Base-by-base conservation (phyloP, 2,329 filamentous ascomycete species). In the Aspergillus fumigatus region DNA sequence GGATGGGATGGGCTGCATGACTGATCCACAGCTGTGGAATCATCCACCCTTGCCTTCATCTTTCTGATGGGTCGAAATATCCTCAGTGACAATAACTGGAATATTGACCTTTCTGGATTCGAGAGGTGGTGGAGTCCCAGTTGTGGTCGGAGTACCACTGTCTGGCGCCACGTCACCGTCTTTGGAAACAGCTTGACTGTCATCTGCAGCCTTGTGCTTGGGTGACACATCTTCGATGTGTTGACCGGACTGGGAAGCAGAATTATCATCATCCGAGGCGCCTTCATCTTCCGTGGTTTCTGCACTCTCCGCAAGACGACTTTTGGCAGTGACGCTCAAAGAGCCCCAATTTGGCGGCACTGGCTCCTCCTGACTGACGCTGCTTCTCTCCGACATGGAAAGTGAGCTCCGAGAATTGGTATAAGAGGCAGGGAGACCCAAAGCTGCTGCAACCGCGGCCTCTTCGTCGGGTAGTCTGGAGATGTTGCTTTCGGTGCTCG, bases 361-460 rank as follows among this genome's bases (percentile, higher is more conserved):
- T 1, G 68, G 59, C 21, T 69, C 69, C 5, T 70, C 68, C 26
- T 70, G 65, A 50, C 67, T 70, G 19, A 70, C 59, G 45, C 70
- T 73, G 56, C 70, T 72, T 11, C 65, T 61, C 26, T 72, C 70
- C 6, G 70, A 73, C 3, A 69, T 63, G 1, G 70, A 72, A n/a
- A 72, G 57, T n/a, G 70, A 73, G 52, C 59, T 71, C 11, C 70
- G 68, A 7, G 70, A 73, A 52, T 65, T 63, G 3, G 59, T 53
- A 49, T 70, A 73, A 2, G 65, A 59, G 41, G 63, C 66, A 9
- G 73, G 75, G 17, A 77, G 72, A 19, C 77, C 80, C 41, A 80
- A 75, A 6, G 79, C 81, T 55, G 74, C 75, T 2, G 77, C 77
- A 32, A 82, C 80, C 14, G 79, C 79, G 35, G 75, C 76, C 49